Base-by-base conservation (phyloP, 129 eudicot genomes). In the Flaveria bidentis region DNA sequence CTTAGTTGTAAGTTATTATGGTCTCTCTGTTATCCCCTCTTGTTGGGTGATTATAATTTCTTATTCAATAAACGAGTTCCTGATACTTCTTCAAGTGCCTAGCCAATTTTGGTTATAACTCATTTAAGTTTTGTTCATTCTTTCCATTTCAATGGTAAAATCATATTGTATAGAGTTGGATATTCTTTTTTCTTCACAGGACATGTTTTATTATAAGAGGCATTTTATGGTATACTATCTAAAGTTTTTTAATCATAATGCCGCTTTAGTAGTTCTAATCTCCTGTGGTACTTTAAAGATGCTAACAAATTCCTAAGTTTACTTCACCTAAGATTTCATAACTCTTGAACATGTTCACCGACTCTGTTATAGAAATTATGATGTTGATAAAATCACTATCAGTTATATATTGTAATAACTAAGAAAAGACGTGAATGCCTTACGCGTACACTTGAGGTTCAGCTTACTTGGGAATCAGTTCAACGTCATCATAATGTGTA, bases 321-420 rank as follows among this genome's bases (percentile, higher is more conserved):
- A n/a, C 42, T 14, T 73, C 16, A 22, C 8, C 23, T 12, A 56
- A 56, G 42, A 62, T 62, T 61, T 26, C 50, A n/a, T 22, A 6
- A 50, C 73, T 56, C 62, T 56, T 56, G 62, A 56, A 50, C 80
- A 65, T 67, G 44, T 76, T 41, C 15, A 20, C 42, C 41, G 26
- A 23, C n/a, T 39, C 46, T 55, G 28, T 55, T 52, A 49, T 67
- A 8, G 11, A 53, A 65, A 49, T 20, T 61, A 26, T 9, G 23
- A 42, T 64, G 55, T 42, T 12, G 69, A 22, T 74, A 20, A 58
- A 39, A 12, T 60, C 22, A 74, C 13, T 23, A 25, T 52, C 28
- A 4, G 41, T n/a, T 63, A 49, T 75, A n/a, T 46, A 2, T 12
- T 75, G 47, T 63, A 28, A 75, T 33, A 50, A 49, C 53, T 49